Percentiles rank a stretch among this genome's conserved stretches.
phyloP scores from a whole-genome alignment of 179 eudicot genomes.

The Heliamphora pulchella region DNA sequence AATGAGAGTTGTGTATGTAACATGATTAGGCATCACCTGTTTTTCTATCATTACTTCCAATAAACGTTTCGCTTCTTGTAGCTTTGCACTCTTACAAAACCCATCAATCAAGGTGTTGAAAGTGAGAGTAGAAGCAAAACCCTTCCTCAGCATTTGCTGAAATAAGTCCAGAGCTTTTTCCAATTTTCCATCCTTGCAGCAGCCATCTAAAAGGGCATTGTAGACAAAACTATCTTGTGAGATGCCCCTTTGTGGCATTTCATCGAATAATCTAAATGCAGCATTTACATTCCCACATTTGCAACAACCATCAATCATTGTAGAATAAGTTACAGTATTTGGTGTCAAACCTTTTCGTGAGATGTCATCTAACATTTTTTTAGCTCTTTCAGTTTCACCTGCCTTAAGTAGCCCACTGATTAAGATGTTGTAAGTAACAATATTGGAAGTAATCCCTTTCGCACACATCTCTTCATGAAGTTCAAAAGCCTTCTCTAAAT shows the following conservation, averaged over 20 bases:
- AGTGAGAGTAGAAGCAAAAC: slow-evolving; percentile 27
- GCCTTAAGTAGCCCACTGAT: slow-evolving; percentile 7
- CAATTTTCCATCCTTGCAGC: slow-evolving; percentile 36
- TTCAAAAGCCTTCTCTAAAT: slow-evolving; percentile 12
- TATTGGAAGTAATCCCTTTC: background rate
- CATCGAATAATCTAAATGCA: slow-evolving; percentile 37
- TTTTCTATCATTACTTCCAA: slow-evolving; percentile 27
- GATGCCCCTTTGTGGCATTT: slow-evolving; percentile 26
- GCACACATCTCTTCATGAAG: slow-evolving; percentile 11
- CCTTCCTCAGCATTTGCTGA: slow-evolving; percentile 27
- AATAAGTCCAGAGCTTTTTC: slow-evolving; percentile 36
- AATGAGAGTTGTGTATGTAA: slow-evolving; percentile 8
- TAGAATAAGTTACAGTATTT: slow-evolving; percentile 25
- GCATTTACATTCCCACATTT: slow-evolving; percentile 33
- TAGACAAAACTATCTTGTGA: slow-evolving; percentile 27
- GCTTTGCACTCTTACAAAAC: slow-evolving; percentile 28
- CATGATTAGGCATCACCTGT: slow-evolving; percentile 4
- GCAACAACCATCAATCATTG: slow-evolving; percentile 43
- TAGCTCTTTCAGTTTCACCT: slow-evolving; percentile 6
- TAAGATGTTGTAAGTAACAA: slow-evolving; percentile 11
- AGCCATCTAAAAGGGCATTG: slow-evolving; percentile 29
- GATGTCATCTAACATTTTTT: background rate
- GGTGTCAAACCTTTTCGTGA: slow-evolving; percentile 21
- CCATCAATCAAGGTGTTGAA: slow-evolving; percentile 36
- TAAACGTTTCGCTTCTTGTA: slow-evolving; percentile 29